Percentiles rank a stretch among this genome's conserved stretches.
phyloP scores from a whole-genome alignment of 495 filamentous ascomycete species.

The Trichoderma orchidacearum region DNA sequence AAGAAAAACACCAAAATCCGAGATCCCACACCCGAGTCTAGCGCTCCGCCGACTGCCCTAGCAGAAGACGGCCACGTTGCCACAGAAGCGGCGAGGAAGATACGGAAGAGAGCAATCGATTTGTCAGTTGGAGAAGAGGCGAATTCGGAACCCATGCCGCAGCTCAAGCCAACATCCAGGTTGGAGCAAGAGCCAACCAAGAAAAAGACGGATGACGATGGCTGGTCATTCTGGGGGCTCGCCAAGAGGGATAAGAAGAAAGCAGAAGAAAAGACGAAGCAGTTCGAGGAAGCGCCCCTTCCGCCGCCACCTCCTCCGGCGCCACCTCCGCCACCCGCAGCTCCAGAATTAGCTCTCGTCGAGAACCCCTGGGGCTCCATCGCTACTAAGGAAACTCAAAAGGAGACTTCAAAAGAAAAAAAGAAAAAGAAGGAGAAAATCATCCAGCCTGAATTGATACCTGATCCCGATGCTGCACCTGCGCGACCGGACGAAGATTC shows the following conservation, averaged over 20 bases:
- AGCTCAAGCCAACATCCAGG: not conserved
- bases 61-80: slow-evolving; percentile 3
- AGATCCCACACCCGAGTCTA: not conserved
- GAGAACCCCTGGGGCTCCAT: slow-evolving; percentile 6
- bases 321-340: slow-evolving; percentile 1
- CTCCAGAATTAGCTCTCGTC: not conserved
- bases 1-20: not conserved
- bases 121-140: slow-evolving; percentile 19
- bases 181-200: slow-evolving; percentile 9
- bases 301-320: not conserved
- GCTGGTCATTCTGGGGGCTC: not conserved
- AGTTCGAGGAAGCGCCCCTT: not conserved
- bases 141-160: not conserved
- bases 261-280: slow-evolving; percentile 12
- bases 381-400: too few species aligned
- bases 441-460: slow-evolving; percentile 3
- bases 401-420: slow-evolving; percentile 7
- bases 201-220: slow-evolving; percentile 12
- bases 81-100: slow-evolving; percentile 5
- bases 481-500: slow-evolving; percentile 7
- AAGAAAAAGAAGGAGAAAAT: slow-evolving; percentile 9
- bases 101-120: slow-evolving; percentile 15
- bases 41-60: not conserved
- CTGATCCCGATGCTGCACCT: slow-evolving; percentile 5
- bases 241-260: slow-evolving; percentile 21